Conservation (phyloP, 345 rosid genomes). For the Eucalyptus paniculata region DNA sequence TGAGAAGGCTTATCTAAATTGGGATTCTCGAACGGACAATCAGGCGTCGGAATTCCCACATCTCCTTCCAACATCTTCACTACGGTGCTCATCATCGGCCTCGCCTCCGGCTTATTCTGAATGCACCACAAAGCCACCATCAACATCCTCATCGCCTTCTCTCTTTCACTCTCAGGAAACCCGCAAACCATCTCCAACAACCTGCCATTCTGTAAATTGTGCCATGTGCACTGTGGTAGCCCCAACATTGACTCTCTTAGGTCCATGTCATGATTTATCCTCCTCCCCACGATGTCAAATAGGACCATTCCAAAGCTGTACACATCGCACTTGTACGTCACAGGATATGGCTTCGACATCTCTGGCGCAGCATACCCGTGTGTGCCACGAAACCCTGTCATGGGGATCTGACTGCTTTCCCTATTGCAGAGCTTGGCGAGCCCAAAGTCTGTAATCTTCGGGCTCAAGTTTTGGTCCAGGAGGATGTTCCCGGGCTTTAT, state of each 20-base stretch:
- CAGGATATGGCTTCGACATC: not conserved
- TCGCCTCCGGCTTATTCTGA: not conserved
- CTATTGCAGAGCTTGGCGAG: not conserved
- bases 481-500: not conserved
- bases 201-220: not conserved
- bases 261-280: not conserved
- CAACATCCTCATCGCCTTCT: not conserved
- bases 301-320: slow-evolving; percentile 7
- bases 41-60: not conserved
- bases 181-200: not conserved
- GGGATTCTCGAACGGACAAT: not conserved
- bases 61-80: not conserved
- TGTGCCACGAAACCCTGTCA: not conserved
- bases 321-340: slow-evolving; percentile 3
- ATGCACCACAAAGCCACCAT: not conserved
- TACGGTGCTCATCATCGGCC: not conserved
- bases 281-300: not conserved
- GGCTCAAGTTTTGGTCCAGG: not conserved
- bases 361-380: not conserved
- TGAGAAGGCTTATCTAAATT: not conserved
- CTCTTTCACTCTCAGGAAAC: not conserved
- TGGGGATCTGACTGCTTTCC: not conserved
- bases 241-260: not conserved
- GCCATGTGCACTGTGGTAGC: not conserved
- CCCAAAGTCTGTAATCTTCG: not conserved